Evolutionary conservation across 163 green algal genomes (phyloP).

Genomic region (Trebouxiophyceae sp.): DNA sequence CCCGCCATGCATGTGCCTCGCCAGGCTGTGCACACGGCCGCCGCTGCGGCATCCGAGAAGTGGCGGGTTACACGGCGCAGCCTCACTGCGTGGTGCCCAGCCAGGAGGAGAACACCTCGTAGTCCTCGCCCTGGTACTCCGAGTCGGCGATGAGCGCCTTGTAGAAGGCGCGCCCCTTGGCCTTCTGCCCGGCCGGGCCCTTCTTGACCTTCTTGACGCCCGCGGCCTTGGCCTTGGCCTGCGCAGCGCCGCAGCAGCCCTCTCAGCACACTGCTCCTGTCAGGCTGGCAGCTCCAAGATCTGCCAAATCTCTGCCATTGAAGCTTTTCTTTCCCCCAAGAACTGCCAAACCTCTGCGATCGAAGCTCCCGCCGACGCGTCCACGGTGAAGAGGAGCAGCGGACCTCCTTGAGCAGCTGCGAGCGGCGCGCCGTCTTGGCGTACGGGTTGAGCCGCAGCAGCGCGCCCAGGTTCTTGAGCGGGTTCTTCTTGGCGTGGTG

Average conservation of each 20-base stretch:
- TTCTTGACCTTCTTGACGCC: conserved; percentile 48
- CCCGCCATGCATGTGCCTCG: too few species aligned
- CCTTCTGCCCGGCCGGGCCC: conserved; percentile 38
- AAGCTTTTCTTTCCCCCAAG: too few species aligned
- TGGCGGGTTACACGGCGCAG: too few species aligned
- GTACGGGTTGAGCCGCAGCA: conserved; percentile 96
- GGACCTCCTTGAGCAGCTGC: conserved; percentile 38
- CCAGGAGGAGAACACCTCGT: conserved; percentile 82
- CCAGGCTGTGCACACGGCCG: too few species aligned
- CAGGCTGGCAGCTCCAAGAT: too few species aligned
- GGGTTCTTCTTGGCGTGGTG: conserved; percentile 97
- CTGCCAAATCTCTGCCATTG: too few species aligned
- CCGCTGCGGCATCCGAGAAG: too few species aligned
- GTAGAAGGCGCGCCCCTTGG: conserved; percentile 49
- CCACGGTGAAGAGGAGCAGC: too few species aligned
- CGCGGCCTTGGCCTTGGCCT: conserved; percentile 21
- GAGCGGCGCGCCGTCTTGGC: conserved; percentile 39
- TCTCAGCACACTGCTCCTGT: conserved; percentile 13
- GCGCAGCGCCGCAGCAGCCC: too few species aligned
- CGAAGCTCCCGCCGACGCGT: too few species aligned
- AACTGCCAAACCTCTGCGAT: too few species aligned
- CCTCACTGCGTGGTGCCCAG: conserved; percentile 33
- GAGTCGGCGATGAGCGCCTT: conserved; percentile 68
- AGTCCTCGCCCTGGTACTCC: conserved; percentile 89
- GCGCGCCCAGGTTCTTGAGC: conserved; percentile 90